A percentile compares a stretch with the other conserved stretches of the same genome.
Evolutionary conservation across 1,284 basidiomycete species (phyloP).

Genomic region (Mycena citricolor): DNA sequence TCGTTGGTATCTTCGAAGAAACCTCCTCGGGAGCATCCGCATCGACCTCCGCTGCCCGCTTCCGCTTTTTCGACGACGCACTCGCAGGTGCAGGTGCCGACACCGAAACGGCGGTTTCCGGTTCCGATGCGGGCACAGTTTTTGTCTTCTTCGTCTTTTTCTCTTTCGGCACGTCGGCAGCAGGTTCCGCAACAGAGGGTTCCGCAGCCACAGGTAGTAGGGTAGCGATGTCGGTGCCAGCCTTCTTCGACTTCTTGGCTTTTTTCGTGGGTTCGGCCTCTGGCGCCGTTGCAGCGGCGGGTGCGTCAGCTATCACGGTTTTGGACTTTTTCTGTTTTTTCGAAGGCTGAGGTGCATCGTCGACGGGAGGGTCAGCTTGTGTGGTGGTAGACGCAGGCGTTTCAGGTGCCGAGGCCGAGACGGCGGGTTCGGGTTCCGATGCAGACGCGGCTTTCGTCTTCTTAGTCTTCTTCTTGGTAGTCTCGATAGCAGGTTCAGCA

Average conservation of each 20-base stretch:
- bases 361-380: no score
- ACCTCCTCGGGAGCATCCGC: no score
- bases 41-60: no score
- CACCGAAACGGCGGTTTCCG: not conserved
- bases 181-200: not conserved
- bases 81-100: no score
- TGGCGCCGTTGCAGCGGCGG: no score
- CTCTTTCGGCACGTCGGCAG: not conserved
- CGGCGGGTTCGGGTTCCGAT: not conserved
- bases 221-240: not conserved
- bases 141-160: not conserved
- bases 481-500: not conserved
- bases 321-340: no score
- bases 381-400: no score
- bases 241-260: conserved; percentile 12
- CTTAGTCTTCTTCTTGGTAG: not conserved
- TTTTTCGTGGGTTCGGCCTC: conserved; percentile 4
- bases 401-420: no score
- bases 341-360: no score
- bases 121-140: not conserved
- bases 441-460: not conserved
- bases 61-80: no score
- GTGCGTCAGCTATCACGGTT: no score
- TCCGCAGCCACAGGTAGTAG: not conserved
- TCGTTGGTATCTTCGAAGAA: no score